Evolutionary conservation across 2,329 filamentous ascomycete species (phyloP).

Genomic region (Calonectria montana): DNA sequence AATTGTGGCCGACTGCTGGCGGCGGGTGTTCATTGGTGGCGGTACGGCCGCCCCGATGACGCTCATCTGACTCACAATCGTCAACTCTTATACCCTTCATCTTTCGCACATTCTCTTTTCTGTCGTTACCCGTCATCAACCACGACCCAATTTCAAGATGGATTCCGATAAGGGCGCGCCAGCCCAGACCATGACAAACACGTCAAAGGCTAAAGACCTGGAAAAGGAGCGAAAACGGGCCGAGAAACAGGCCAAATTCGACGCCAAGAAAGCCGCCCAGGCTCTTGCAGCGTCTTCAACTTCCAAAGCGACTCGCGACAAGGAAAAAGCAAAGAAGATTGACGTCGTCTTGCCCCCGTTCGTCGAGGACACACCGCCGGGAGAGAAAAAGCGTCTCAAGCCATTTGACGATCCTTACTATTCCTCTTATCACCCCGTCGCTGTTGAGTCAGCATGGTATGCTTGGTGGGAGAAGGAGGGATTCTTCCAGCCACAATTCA

Average conservation of each 20-base stretch:
- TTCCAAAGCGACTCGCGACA: slow-evolving; percentile 71
- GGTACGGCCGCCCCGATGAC: no score
- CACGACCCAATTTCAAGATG: no score
- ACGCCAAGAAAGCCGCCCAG: slow-evolving; percentile 69
- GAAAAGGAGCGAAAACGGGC: slow-evolving; percentile 89
- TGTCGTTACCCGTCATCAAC: no score
- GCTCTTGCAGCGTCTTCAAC: slow-evolving; percentile 57
- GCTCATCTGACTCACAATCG: no score
- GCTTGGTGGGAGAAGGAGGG: slow-evolving; percentile 97
- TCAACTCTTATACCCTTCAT: no score
- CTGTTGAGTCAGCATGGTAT: slow-evolving; percentile 93
- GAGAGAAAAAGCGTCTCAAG: slow-evolving; percentile 84
- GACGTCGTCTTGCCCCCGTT: slow-evolving; percentile 75
- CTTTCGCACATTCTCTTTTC: no score
- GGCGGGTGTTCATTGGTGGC: no score
- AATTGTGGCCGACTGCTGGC: no score
- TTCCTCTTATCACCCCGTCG: slow-evolving; percentile 92
- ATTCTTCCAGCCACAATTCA: slow-evolving; percentile 90
- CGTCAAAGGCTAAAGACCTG: slow-evolving; percentile 67
- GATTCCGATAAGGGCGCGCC: no score
- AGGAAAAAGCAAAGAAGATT: slow-evolving; percentile 73
- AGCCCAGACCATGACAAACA: slow-evolving; percentile 45
- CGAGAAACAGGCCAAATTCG: slow-evolving; percentile 83
- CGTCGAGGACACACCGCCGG: slow-evolving; percentile 78
- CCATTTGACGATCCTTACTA: slow-evolving; percentile 81